Percentiles rank a stretch among this genome's conserved stretches.
Conservation (phyloP, 1,284 basidiomycete genomes). For the Ustilago trichophora region DNA sequence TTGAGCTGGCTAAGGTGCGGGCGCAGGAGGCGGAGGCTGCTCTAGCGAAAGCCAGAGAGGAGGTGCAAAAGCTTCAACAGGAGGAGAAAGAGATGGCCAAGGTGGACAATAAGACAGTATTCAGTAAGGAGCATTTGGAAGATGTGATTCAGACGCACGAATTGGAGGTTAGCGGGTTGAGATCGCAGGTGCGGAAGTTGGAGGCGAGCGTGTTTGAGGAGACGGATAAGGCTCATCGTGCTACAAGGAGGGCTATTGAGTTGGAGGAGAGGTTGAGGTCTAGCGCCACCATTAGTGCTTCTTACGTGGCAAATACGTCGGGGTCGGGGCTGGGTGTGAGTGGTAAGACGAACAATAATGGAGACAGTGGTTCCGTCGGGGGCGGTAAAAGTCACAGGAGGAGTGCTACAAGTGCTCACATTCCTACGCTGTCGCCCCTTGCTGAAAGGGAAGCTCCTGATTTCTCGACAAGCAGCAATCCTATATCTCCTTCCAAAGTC, state of each 20-base stretch:
- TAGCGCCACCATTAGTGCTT: too few relatives aligned
- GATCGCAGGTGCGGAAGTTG: constrained; percentile 52
- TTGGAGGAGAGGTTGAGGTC: constrained; percentile 36
- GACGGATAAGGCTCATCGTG: constrained; percentile 47
- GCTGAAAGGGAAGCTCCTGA: constrained; percentile 32
- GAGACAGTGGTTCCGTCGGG: too few relatives aligned
- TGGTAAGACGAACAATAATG: neutral
- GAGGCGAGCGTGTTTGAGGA: constrained; percentile 55
- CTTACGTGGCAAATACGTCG: too few relatives aligned
- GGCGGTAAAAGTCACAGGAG: constrained; percentile 15
- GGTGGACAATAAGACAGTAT: constrained; percentile 39
- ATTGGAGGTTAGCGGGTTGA: constrained; percentile 42
- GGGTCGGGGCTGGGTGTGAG: neutral
- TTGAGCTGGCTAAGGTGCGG: constrained; percentile 12
- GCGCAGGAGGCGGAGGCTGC: constrained; percentile 15
- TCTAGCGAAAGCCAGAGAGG: neutral
- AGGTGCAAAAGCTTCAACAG: neutral
- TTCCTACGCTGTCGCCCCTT: constrained; percentile 38
- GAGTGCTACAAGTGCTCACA: constrained; percentile 30
- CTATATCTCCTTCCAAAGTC: too few relatives aligned
- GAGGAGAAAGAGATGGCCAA: neutral
- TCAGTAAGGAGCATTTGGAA: constrained; percentile 44
- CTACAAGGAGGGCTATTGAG: constrained; percentile 38
- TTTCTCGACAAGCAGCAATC: neutral
- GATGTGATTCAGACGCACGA: constrained; percentile 45